Conservation (phyloP, 192 early-diverging fungal species). For the Mortierella hygrophila region DNA sequence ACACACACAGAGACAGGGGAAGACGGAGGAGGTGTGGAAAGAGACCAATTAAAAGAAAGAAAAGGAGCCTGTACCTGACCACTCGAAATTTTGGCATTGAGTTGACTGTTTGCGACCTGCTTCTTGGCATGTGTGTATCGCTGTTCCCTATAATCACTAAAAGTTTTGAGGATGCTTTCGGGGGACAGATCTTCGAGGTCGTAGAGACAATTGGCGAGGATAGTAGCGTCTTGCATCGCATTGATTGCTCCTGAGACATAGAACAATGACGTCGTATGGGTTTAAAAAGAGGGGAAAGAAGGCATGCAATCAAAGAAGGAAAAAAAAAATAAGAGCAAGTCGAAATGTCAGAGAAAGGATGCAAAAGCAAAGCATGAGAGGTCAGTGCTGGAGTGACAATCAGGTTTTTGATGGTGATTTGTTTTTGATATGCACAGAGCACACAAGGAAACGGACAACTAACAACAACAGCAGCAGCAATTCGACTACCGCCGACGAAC, state of each 20-base stretch:
- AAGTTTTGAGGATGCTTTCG: slow-evolving; percentile 3
- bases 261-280: not conserved
- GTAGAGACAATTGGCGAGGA: slow-evolving; percentile 26
- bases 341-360: not conserved
- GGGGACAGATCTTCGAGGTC: slow-evolving; percentile 4
- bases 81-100: not conserved
- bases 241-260: slow-evolving; percentile 7
- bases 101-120: not conserved
- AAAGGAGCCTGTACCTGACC: not conserved
- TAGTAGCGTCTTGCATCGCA: slow-evolving; percentile 16
- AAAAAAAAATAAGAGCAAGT: not conserved
- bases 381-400: no score
- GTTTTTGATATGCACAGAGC: no score
- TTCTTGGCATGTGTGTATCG: slow-evolving; percentile 1
- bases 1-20: no score
- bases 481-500: not conserved
- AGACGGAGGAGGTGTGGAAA: no score
- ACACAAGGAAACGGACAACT: no score
- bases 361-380: not conserved
- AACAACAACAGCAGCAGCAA: no score
- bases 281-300: not conserved
- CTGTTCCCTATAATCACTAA: slow-evolving; percentile 2
- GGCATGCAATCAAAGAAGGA: not conserved
- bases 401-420: no score
- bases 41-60: no score